These are phyloP conservation scores for Populus hybrid DNA, from an alignment of 441 rosid species.

Conservation along the genomic window DNA sequence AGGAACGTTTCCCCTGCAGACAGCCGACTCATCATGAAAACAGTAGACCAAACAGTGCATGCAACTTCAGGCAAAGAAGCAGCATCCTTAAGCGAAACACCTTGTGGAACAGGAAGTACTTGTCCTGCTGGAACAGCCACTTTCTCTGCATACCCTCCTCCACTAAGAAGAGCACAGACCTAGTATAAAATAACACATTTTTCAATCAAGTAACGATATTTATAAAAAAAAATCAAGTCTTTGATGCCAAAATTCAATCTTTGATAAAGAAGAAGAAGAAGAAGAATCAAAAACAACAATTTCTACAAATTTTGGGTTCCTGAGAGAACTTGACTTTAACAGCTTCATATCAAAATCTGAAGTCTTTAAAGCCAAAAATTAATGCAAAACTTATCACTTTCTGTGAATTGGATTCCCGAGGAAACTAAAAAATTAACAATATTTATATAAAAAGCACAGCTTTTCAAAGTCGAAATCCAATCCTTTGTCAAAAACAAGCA, in stretches of 20 bases:
- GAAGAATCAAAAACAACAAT: not conserved
- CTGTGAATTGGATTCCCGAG: not conserved
- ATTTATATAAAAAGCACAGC: not conserved
- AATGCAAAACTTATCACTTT: not conserved
- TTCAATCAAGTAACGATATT: not conserved
- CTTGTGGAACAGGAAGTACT: conserved; percentile 60
- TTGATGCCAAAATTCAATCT: not conserved
- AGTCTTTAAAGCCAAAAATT: not conserved
- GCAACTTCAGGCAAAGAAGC: conserved; percentile 87
- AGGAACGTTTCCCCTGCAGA: conserved; percentile 68
- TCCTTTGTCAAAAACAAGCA: not conserved
- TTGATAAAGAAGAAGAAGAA: not conserved
- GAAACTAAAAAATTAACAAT: not conserved
- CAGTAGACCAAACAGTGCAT: conserved; percentile 96
- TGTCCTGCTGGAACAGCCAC: conserved; percentile 78
- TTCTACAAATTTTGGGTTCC: not conserved
- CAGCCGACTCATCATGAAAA: conserved; percentile 73
- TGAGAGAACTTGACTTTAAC: not conserved
- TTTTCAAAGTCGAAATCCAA: not conserved
- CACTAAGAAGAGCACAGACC: conserved; percentile 90
- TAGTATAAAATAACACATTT: conserved; percentile 15
- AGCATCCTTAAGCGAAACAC: conserved; percentile 72
- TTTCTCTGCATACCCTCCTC: conserved; percentile 96
- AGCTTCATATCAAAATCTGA: not conserved
- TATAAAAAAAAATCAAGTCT: not conserved